Conservation (phyloP, 345 rosid species). For the Eucalyptus pauciflora region DNA sequence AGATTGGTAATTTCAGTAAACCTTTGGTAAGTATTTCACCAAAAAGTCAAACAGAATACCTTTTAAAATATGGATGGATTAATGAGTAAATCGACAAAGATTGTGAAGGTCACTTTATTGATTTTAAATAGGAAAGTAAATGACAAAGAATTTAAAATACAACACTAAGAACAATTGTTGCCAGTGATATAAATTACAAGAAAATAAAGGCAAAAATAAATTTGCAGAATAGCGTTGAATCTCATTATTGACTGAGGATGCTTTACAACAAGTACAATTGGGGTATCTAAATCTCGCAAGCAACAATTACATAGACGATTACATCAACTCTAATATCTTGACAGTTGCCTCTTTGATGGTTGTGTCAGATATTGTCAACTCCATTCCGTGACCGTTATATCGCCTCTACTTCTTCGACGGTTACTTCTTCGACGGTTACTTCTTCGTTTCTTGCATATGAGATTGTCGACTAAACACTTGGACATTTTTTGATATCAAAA, state of each 20-base stretch:
- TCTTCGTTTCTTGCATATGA: background rate
- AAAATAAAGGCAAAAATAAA: background rate
- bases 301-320: background rate
- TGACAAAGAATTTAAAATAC: background rate
- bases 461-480: background rate
- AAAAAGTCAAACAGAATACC: background rate
- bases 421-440: background rate
- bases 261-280: background rate
- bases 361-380: background rate
- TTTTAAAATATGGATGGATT: background rate
- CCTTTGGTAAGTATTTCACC: background rate
- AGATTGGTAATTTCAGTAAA: background rate
- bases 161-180: background rate
- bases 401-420: background rate
- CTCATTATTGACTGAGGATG: background rate
- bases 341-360: background rate
- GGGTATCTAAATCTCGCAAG: background rate
- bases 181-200: background rate
- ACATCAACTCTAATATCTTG: background rate
- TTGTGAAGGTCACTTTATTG: background rate
- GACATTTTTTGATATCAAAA: background rate
- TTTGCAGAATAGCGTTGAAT: background rate
- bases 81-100: background rate
- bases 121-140: background rate
- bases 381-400: background rate